These are phyloP conservation scores for Auriscalpium vulgare DNA, from an alignment of 768 basidiomycete species.

Conservation along the genomic window DNA sequence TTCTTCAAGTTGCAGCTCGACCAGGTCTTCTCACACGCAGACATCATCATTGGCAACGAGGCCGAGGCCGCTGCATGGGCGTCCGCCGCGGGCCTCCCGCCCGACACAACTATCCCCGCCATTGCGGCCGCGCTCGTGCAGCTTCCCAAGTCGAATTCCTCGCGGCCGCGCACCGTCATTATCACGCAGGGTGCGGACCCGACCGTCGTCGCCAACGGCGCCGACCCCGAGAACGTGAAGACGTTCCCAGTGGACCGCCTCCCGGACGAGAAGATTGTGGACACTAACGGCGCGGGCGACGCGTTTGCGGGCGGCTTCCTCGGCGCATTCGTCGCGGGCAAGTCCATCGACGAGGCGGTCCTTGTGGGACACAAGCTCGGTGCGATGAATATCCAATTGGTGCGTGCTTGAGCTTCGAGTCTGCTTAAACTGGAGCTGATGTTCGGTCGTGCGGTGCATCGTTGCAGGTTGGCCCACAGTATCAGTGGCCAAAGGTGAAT, in stretches of 20 bases:
- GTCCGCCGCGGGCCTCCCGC: constrained; percentile 55
- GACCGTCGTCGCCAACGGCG: constrained; percentile 67
- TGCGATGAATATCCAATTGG: constrained; percentile 77
- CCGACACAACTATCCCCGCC: constrained; percentile 48
- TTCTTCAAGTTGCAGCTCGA: constrained; percentile 84
- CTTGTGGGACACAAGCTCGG: constrained; percentile 84
- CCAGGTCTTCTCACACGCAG: constrained; percentile 73
- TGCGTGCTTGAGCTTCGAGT: constrained; percentile 22
- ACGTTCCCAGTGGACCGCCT: constrained; percentile 52
- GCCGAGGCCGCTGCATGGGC: constrained; percentile 88
- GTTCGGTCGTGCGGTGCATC: background rate
- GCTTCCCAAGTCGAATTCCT: constrained; percentile 66
- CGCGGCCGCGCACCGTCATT: constrained; percentile 73
- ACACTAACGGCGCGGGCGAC: constrained; percentile 98
- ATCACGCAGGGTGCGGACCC: constrained; percentile 85
- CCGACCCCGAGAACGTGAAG: constrained; percentile 46
- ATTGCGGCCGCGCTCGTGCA: constrained; percentile 74
- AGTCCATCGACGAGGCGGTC: constrained; percentile 66
- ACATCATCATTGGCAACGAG: constrained; percentile 95
- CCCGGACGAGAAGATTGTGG: constrained; percentile 63
- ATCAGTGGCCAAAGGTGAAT: constrained; percentile 48
- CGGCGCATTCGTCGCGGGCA: constrained; percentile 76
- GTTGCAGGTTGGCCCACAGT: constrained; percentile 45
- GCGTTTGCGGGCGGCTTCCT: constrained; percentile 96
- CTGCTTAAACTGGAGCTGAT: background rate